phyloP scores from a whole-genome alignment of 352 stramenopile genomes.

The Globisporangium acanthophoron region DNA sequence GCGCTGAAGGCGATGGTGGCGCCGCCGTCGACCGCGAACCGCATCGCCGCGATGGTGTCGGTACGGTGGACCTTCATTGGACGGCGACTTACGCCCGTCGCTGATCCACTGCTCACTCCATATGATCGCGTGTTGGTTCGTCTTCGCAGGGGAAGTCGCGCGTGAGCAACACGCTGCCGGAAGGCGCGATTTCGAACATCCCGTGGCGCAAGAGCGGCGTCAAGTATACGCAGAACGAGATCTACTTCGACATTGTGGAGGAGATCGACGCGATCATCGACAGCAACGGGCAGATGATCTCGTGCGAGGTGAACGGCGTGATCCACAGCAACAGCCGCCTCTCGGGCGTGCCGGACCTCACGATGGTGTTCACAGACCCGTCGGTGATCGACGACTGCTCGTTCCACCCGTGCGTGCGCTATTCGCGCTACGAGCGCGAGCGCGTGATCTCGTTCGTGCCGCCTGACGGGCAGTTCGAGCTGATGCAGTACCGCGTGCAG shows the following conservation, averaged over 20 bases:
- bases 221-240: conserved; percentile 96
- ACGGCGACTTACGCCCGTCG: background rate
- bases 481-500: conserved; percentile 86
- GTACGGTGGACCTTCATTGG: conserved; percentile 14
- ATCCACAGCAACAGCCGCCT: conserved; percentile 95
- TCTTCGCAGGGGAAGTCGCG: conserved; percentile 66
- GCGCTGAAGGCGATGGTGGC: conserved; percentile 96
- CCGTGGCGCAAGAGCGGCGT: conserved; percentile 96
- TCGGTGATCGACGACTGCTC: conserved; percentile 96
- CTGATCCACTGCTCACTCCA: no score
- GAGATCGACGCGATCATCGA: conserved; percentile 97
- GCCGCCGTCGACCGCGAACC: conserved; percentile 91
- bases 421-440: conserved; percentile 94
- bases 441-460: conserved; percentile 97
- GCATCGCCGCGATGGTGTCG: conserved; percentile 85
- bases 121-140: no score
- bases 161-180: conserved; percentile 89
- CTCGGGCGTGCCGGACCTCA: conserved; percentile 95
- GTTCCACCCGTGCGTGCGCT: conserved; percentile 98
- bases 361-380: conserved; percentile 95
- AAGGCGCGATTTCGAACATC: conserved; percentile 94
- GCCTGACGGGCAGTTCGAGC: conserved; percentile 96
- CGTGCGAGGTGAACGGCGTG: conserved; percentile 92
- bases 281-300: conserved; percentile 88
- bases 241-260: conserved; percentile 99